Evolutionary conservation across 2,329 filamentous ascomycete genomes (phyloP).

Genomic region (Ophiostoma populinum): DNA sequence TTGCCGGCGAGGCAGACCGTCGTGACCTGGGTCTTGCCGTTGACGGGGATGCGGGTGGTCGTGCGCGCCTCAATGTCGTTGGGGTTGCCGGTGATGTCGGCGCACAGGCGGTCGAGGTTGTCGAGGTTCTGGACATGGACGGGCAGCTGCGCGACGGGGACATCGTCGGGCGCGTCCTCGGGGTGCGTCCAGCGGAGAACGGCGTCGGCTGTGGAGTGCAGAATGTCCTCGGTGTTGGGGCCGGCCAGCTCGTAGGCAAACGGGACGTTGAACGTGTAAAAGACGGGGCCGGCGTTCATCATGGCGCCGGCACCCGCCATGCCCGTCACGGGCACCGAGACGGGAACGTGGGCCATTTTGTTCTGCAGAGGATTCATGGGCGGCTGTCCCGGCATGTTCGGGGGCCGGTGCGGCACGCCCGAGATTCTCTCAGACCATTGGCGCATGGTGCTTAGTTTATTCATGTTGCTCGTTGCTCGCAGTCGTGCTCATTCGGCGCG

Average conservation of each 20-base stretch:
- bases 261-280: conserved; percentile 93
- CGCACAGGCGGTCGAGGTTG: conserved; percentile 62
- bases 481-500: conserved; percentile 13
- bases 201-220: conserved; percentile 78
- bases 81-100: conserved; percentile 54
- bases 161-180: conserved; percentile 67
- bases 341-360: conserved; percentile 30
- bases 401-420: conserved; percentile 38
- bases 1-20: conserved; percentile 86
- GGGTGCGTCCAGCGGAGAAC: conserved; percentile 88
- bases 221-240: conserved; percentile 83
- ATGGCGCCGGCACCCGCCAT: conserved; percentile 42
- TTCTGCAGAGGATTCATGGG: conserved; percentile 41
- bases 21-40: conserved; percentile 50
- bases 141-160: conserved; percentile 77
- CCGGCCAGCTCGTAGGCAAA: conserved; percentile 86
- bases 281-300: conserved; percentile 64
- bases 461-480: too few relatives aligned
- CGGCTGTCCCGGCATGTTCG: conserved; percentile 37
- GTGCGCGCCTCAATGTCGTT: conserved; percentile 70
- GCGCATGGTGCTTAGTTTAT: conserved; percentile 50
- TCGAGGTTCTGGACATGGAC: conserved; percentile 78
- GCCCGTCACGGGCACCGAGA: conserved; percentile 11
- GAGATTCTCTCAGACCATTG: conserved; percentile 55
- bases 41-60: conserved; percentile 63